Conservation (phyloP, 306 rosid species). For the Gastrolobium villosum region DNA sequence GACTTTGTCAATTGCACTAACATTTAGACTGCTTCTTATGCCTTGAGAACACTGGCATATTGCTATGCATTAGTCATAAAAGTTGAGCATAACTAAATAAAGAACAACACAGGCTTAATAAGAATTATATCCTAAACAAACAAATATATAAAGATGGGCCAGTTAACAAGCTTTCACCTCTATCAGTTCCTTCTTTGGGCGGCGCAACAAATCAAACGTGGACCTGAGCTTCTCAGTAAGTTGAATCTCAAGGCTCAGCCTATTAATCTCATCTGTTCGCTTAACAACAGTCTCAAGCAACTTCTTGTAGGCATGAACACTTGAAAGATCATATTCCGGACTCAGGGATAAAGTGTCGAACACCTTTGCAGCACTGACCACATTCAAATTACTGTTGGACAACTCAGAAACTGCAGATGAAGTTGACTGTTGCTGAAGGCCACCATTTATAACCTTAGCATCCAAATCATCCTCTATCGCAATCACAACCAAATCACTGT, state of each 20-base stretch:
- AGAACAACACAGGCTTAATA: not conserved
- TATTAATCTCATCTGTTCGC: conserved; percentile 46
- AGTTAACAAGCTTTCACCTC: conserved; percentile 59
- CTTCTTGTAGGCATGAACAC: conserved; percentile 67
- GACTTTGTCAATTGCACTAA: conserved; percentile 23
- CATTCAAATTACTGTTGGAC: conserved; percentile 51
- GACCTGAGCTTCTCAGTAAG: conserved; percentile 59
- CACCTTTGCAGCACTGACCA: conserved; percentile 53
- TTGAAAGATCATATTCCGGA: conserved; percentile 34
- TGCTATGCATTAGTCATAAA: conserved; percentile 7
- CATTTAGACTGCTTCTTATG: conserved; percentile 28
- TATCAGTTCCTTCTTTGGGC: conserved; percentile 60
- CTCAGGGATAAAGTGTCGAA: conserved; percentile 54
- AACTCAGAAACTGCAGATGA: conserved; percentile 64
- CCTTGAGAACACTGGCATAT: conserved; percentile 23
- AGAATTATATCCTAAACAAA: conserved; percentile 21
- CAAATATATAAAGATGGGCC: not conserved
- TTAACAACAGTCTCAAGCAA: conserved; percentile 59
- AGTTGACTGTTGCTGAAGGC: conserved; percentile 53
- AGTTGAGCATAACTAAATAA: not conserved
- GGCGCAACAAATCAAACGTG: conserved; percentile 51
- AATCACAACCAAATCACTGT: conserved; percentile 50
- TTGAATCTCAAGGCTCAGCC: conserved; percentile 62
- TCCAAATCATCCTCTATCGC: conserved; percentile 55
- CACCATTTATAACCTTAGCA: conserved; percentile 42